Conservation (phyloP, 495 filamentous ascomycete species). For the Xylaria curta region DNA sequence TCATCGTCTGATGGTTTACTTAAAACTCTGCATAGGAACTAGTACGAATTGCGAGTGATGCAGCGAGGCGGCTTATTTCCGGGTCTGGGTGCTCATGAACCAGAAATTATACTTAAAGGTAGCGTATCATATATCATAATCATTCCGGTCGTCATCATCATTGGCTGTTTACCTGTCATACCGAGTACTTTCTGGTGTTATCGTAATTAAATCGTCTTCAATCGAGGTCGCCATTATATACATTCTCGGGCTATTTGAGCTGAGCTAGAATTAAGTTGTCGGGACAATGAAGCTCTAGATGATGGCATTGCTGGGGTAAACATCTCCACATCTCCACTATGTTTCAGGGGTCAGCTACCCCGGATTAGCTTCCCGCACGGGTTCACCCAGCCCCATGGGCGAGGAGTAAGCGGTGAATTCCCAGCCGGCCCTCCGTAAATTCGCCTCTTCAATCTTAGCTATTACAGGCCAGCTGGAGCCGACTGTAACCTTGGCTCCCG, state of each 20-base stretch:
- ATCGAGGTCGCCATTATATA: background rate
- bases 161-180: background rate
- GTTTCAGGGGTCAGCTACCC: background rate
- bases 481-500: background rate
- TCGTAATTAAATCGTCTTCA: background rate
- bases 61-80: background rate
- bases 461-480: background rate
- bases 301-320: background rate
- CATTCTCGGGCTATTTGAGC: background rate
- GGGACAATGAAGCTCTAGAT: background rate
- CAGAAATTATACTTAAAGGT: background rate
- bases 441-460: background rate
- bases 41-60: too few species aligned
- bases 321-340: background rate
- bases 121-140: background rate
- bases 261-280: background rate
- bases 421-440: background rate
- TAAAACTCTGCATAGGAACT: background rate
- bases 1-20: background rate
- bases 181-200: too few species aligned
- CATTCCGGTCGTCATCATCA: background rate
- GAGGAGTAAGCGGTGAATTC: background rate
- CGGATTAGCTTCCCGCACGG: conserved; percentile 7
- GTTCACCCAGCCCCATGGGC: background rate
- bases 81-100: background rate